Percentiles rank a stretch among this genome's conserved stretches.
These are phyloP conservation scores for Camelina sativa DNA, from an alignment of 345 rosid genomes.

Conservation along the genomic window DNA sequence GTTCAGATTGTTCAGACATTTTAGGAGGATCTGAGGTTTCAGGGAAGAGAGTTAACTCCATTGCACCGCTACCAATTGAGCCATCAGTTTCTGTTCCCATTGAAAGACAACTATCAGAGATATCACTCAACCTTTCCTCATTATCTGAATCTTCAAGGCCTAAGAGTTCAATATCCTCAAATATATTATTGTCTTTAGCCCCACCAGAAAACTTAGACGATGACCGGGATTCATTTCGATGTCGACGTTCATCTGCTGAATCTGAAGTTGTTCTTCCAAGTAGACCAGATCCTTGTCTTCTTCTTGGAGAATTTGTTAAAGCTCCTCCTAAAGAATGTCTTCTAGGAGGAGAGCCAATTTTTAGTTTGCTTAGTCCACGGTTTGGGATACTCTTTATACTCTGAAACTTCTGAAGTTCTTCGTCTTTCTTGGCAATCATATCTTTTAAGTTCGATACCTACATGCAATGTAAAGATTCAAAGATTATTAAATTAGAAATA, in stretches of 20 bases:
- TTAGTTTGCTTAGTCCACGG: conserved; percentile 47
- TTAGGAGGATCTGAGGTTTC: conserved; percentile 49
- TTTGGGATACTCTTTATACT: conserved; percentile 49
- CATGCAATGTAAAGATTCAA: conserved; percentile 31
- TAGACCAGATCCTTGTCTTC: conserved; percentile 46
- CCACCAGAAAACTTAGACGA: conserved; percentile 48
- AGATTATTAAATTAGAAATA: neutral
- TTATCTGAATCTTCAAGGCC: conserved; percentile 61
- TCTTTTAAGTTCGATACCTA: conserved; percentile 77
- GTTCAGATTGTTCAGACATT: neutral
- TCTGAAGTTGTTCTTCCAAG: conserved; percentile 58
- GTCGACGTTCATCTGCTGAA: conserved; percentile 52
- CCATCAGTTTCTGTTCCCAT: conserved; percentile 82
- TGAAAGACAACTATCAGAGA: conserved; percentile 65
- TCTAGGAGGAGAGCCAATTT: conserved; percentile 59
- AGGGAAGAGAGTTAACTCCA: conserved; percentile 72
- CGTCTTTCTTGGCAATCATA: conserved; percentile 67
- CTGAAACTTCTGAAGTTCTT: conserved; percentile 65
- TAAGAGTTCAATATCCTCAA: conserved; percentile 55
- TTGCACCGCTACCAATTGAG: conserved; percentile 51
- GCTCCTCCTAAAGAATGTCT: conserved; percentile 55
- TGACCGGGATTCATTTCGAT: conserved; percentile 37
- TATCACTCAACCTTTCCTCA: conserved; percentile 59
- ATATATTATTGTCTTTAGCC: conserved; percentile 21
- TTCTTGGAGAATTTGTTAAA: conserved; percentile 39